Conservation (phyloP, 1,139 yeast species). For the Pichia sp. region DNA sequence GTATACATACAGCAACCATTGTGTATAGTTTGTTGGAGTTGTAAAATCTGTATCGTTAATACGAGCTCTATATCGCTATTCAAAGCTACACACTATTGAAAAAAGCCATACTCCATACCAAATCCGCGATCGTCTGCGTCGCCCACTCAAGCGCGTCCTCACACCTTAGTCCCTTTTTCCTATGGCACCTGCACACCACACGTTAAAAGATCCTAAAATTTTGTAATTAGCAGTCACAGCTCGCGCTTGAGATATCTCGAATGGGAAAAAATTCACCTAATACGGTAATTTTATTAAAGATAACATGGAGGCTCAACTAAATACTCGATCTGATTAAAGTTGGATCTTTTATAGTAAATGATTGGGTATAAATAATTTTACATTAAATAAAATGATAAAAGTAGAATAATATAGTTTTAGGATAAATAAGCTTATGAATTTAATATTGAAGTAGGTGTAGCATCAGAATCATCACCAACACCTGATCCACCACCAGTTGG, state of each 20-base stretch:
- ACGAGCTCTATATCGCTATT: neutral
- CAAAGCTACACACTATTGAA: neutral
- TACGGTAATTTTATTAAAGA: neutral
- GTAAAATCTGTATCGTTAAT: neutral
- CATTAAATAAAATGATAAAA: too few species aligned
- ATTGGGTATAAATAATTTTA: neutral
- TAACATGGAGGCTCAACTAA: neutral
- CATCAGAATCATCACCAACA: neutral
- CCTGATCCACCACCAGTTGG: neutral
- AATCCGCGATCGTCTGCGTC: neutral
- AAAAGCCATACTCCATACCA: neutral
- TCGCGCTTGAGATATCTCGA: neutral
- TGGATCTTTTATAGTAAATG: neutral
- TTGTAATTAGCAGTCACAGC: neutral
- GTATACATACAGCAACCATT: constrained; percentile 19
- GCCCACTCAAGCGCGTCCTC: neutral
- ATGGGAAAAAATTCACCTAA: neutral
- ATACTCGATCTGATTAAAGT: neutral
- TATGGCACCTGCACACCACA: neutral
- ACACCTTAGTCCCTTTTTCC: neutral
- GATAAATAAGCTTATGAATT: too few species aligned
- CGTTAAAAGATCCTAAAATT: neutral
- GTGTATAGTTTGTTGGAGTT: constrained; percentile 13
- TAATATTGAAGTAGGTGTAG: neutral
- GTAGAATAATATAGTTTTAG: too few species aligned